Conservation (phyloP, 257 asterid species). For the Plantago ovata region DNA sequence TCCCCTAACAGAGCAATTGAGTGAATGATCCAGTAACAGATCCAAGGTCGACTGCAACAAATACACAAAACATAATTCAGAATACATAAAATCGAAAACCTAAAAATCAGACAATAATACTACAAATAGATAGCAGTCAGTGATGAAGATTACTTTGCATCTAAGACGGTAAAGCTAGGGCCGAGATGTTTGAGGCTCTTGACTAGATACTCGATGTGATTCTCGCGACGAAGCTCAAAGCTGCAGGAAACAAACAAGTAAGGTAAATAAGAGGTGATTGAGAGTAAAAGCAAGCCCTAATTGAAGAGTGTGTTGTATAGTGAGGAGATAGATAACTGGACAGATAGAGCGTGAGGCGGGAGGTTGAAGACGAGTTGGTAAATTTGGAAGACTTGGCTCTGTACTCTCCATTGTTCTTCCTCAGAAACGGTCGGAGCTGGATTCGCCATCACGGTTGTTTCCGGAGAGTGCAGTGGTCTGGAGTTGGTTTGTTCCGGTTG, state of each 20-base stretch:
- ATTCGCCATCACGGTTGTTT: slow-evolving; percentile 36
- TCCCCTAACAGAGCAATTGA: slow-evolving; percentile 83
- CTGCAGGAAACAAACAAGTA: slow-evolving; percentile 26
- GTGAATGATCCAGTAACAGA: slow-evolving; percentile 93
- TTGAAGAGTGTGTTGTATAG: slow-evolving; percentile 4
- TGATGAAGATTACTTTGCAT: slow-evolving; percentile 66
- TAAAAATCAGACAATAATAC: no score
- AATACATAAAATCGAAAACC: not conserved
- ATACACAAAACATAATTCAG: slow-evolving; percentile 18
- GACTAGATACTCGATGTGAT: slow-evolving; percentile 68
- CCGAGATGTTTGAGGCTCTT: slow-evolving; percentile 54
- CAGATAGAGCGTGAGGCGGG: slow-evolving; percentile 70
- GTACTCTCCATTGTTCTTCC: slow-evolving; percentile 80
- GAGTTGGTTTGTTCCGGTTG: not conserved
- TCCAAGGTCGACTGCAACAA: slow-evolving; percentile 86
- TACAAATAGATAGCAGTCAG: no score
- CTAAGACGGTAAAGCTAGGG: slow-evolving; percentile 60
- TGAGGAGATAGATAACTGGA: slow-evolving; percentile 39
- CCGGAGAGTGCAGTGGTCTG: not conserved
- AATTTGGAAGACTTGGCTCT: slow-evolving; percentile 48
- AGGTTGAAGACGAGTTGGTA: slow-evolving; percentile 46
- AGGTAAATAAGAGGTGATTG: not conserved
- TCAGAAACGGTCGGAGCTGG: slow-evolving; percentile 45
- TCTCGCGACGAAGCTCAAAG: slow-evolving; percentile 78
- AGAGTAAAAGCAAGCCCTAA: slow-evolving; percentile 33